Percentiles rank a stretch among this genome's conserved stretches.
Evolutionary conservation across 2,329 filamentous ascomycete species (phyloP).

Genomic region (Colletotrichum sp.): DNA sequence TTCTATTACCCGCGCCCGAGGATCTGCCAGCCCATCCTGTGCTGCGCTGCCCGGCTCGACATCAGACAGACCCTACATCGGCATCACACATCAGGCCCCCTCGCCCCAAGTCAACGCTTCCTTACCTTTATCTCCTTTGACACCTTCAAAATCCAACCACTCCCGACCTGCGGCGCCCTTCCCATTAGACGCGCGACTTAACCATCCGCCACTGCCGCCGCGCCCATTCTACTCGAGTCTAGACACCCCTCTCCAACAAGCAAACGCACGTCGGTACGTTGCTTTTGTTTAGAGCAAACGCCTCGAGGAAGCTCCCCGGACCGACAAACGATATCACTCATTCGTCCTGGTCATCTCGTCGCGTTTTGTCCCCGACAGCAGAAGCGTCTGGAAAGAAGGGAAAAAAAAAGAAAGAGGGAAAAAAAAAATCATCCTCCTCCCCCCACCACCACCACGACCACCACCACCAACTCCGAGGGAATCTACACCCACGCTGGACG

Average conservation of each 20-base stretch:
- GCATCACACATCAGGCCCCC: conserved; percentile 19
- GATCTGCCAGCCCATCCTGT: conserved; percentile 20
- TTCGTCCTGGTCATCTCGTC: neutral
- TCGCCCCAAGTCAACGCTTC: conserved; percentile 20
- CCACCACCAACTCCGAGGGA: neutral
- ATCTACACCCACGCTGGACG: conserved; percentile 9
- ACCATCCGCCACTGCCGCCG: conserved; percentile 1
- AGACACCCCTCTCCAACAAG: neutral
- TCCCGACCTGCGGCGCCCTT: neutral
- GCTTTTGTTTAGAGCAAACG: neutral
- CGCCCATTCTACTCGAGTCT: neutral
- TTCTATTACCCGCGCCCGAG: conserved; percentile 19
- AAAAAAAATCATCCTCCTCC: neutral
- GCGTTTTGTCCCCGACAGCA: neutral
- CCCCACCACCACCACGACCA: neutral
- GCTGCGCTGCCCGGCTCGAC: conserved; percentile 19
- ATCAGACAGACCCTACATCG: conserved; percentile 22
- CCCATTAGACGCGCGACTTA: conserved; percentile 1
- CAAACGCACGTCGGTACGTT: neutral
- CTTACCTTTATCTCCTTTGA: conserved; percentile 20
- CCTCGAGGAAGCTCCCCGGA: neutral
- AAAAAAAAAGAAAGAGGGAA: neutral
- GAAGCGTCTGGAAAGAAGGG: neutral
- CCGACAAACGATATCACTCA: neutral
- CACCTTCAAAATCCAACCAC: neutral